These are phyloP conservation scores for Lecanicillium sp. DNA, from an alignment of 2,329 filamentous ascomycete species.

Conservation along the genomic window DNA sequence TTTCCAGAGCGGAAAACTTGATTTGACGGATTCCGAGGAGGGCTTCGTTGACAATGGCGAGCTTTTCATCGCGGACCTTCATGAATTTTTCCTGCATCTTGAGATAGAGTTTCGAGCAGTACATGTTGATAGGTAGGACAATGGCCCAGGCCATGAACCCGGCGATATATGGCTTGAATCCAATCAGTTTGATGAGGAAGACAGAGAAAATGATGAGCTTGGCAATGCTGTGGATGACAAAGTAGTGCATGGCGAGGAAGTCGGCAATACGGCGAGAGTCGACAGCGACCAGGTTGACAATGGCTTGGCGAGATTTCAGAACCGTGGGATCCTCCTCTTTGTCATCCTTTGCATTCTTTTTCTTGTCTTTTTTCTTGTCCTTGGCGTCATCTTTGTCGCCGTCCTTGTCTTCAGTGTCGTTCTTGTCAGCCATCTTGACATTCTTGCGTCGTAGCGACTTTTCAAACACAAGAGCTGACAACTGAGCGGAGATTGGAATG, in stretches of 20 bases:
- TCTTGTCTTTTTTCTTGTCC: conserved; percentile 19
- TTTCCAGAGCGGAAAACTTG: conserved; percentile 73
- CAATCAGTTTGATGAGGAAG: conserved; percentile 63
- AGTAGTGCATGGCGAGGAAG: conserved; percentile 58
- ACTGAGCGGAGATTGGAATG: conserved; percentile 60
- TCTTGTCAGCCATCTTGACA: conserved; percentile 54
- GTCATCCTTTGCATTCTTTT: conserved; percentile 34
- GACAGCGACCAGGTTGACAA: conserved; percentile 72
- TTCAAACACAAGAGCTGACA: conserved; percentile 66
- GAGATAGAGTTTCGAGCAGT: conserved; percentile 57
- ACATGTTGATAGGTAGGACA: conserved; percentile 61
- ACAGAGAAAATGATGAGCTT: conserved; percentile 58
- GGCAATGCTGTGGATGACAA: conserved; percentile 54
- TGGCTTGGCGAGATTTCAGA: conserved; percentile 53
- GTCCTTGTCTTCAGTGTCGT: conserved; percentile 19
- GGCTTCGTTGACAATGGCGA: conserved; percentile 68
- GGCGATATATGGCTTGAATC: conserved; percentile 59
- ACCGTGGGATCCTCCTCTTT: conserved; percentile 32
- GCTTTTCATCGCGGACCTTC: conserved; percentile 68
- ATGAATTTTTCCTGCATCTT: conserved; percentile 61
- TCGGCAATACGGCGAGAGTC: conserved; percentile 63
- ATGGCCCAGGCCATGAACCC: conserved; percentile 58
- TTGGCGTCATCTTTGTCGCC: conserved; percentile 3
- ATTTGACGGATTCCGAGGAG: conserved; percentile 76
- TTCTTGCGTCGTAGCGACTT: conserved; percentile 74